phyloP scores from a whole-genome alignment of 2,329 filamentous ascomycete genomes.

The Colletotrichum trifolii region DNA sequence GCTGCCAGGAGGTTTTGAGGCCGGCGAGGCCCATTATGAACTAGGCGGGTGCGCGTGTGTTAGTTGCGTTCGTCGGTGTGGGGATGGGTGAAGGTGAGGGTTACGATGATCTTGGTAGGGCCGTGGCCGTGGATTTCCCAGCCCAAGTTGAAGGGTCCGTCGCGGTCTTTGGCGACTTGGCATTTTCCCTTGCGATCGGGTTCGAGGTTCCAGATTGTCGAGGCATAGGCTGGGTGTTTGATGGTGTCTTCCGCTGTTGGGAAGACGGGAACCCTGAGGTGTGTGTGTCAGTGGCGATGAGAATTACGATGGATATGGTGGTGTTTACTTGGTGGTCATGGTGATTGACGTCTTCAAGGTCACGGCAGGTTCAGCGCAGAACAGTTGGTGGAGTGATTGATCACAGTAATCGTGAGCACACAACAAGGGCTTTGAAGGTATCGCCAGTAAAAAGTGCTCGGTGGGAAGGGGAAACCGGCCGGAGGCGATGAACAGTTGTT shows the following conservation, averaged over 20 bases:
- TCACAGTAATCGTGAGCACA: no score
- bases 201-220: slow-evolving; percentile 75
- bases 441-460: neutral
- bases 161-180: slow-evolving; percentile 74
- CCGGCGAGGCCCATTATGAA: slow-evolving; percentile 85
- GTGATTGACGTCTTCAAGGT: neutral
- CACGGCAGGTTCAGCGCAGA: neutral
- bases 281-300: neutral
- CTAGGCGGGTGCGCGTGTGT: slow-evolving; percentile 52
- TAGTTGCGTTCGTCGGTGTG: slow-evolving; percentile 11
- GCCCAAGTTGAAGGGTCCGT: slow-evolving; percentile 79
- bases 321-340: slow-evolving; percentile 27
- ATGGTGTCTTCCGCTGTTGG: slow-evolving; percentile 68
- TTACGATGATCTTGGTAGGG: slow-evolving; percentile 77
- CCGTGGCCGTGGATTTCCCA: slow-evolving; percentile 86
- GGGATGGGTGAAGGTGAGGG: slow-evolving; percentile 4
- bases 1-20: slow-evolving; percentile 77
- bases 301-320: neutral
- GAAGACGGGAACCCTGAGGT: slow-evolving; percentile 37
- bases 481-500: slow-evolving; percentile 21
- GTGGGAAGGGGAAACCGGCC: slow-evolving; percentile 9
- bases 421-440: neutral
- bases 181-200: slow-evolving; percentile 71
- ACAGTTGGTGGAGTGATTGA: neutral
- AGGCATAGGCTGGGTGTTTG: slow-evolving; percentile 73